Base-by-base conservation (phyloP, 1,139 yeast species). In the Suhomyces atakaporum region DNA sequence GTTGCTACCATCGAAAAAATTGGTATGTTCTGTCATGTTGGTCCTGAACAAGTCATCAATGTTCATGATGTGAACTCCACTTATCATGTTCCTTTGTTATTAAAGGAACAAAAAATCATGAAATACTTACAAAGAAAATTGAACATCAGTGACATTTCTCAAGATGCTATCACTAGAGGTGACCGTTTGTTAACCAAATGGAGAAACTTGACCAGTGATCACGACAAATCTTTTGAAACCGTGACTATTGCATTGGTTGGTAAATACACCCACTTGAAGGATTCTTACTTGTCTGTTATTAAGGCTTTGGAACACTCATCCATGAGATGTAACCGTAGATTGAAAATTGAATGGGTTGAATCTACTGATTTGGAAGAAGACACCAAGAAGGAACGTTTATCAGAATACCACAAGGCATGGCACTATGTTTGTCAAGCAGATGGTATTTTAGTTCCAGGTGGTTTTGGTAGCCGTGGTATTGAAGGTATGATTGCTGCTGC, bases 1-100 rank as follows among this genome's bases (percentile, higher is more conserved):
- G 69, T 69, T 39, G 79, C 90, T 47, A 89, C 97, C 24, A 87
- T 84, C 58, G 94, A 86, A 47, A 92, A 92, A 69, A 92, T 92
- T 58, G 94, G 97, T 43, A 92, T 94, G 98, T 92, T 92, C 69
- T 92, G 98, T 66, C 98, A 94, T 59, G 98, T 92, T 51, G 97
- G 97, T 16, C 89, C 95, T 16, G 89, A 90, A 41, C 98, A 94
- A 68, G 98, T 92, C 36, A 77, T 94, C 53, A 97, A 96, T 35
- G 96, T 92, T 41, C 96, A 90, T 59, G 98, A 94, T 64, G 96
- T 92, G 53, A 87, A 87, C 69, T 87, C 97, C 9, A 92, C 98
- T 36, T 92, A 92, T 64, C 98, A 94, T 62, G 97, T 92, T 51
- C 99, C 99, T 36, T 74, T 92, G 50, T 73, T 92, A 58, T 77